Evolutionary conservation across 1,139 yeast genomes (phyloP), one percentile per base, ranked within the genome.

Genomic region (Lizanozyma gosingica): DNA sequence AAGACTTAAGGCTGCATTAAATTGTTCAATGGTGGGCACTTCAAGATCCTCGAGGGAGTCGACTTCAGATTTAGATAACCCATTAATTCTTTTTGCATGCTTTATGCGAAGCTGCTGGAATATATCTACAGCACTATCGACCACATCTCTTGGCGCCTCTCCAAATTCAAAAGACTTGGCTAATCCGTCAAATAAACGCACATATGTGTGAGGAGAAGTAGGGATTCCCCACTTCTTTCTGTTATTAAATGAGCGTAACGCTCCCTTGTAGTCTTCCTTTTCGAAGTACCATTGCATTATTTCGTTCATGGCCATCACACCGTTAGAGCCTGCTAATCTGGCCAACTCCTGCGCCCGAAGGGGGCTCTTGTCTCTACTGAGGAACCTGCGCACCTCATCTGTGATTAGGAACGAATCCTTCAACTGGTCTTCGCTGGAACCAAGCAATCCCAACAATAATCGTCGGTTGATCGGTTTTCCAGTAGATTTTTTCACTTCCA

Each of bases 191-290:
- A 81, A 78, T 3, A 82, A 51, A 3, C 78, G 72, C 2, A 80
- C 72, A 44, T 73, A 65, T 1, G 83, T 71, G 38, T 75, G 73
- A 16, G 73, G 71, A 48, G 79, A 76, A 3, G 67, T 59, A 1
- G 72, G 70, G 15, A 79, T 69, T 1, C 73, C 73, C 78, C 83
- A 75, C 51, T 79, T 80, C 48, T 76, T 78, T 39, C 85, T 63
- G 56, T 73, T 71, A 43, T 69, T 67, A 43, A 71, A 67, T 22
- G 74, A 47, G 38, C 72, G 73, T 36, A 80, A 45, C 0, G 82
- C 83, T 14, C 47, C 56, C 33, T 60, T 58, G 3, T 70, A 60
- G 35, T 69, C 69, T 2, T 65, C 52, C 4, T 62, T 56, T 4
- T 59, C 57, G 11, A 80, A 56, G 33, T 69, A 61, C 63, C 76